These are phyloP conservation scores for Cytospora mali DNA, from an alignment of 2,329 filamentous ascomycete genomes.

Conservation along the genomic window DNA sequence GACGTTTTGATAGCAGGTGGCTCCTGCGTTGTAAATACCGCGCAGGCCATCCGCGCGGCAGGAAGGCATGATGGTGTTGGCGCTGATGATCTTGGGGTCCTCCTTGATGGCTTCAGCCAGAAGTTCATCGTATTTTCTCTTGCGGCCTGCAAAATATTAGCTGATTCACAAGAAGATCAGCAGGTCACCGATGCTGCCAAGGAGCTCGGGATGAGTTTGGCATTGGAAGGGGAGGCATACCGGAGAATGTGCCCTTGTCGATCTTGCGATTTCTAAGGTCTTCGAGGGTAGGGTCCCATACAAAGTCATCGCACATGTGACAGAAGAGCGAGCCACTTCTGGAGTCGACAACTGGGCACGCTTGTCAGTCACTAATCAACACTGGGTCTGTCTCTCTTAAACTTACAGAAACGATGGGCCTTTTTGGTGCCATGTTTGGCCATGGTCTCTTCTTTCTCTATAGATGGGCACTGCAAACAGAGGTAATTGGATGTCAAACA, in stretches of 20 bases:
- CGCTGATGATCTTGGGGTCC: conserved; percentile 74
- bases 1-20: conserved; percentile 97
- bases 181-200: background rate
- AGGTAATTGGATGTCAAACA: conserved; percentile 70
- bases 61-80: conserved; percentile 77
- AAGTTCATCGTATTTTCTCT: conserved; percentile 75
- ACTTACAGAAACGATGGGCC: conserved; percentile 72
- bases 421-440: conserved; percentile 69
- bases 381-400: background rate
- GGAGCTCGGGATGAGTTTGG: background rate
- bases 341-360: conserved; percentile 70
- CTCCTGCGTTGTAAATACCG: conserved; percentile 96
- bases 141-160: conserved; percentile 54
- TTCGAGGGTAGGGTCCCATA: conserved; percentile 81
- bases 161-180: background rate
- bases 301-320: conserved; percentile 79
- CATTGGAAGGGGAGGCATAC: conserved; percentile 40
- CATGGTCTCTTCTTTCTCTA: conserved; percentile 67
- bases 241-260: conserved; percentile 65
- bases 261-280: conserved; percentile 72
- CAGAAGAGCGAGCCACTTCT: conserved; percentile 75
- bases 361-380: conserved; percentile 33
- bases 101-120: conserved; percentile 67
- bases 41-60: conserved; percentile 87
- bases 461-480: conserved; percentile 72